Evolutionary conservation across 2,329 filamentous ascomycete species (phyloP).

Genomic region (Colletotrichum sublineola): DNA sequence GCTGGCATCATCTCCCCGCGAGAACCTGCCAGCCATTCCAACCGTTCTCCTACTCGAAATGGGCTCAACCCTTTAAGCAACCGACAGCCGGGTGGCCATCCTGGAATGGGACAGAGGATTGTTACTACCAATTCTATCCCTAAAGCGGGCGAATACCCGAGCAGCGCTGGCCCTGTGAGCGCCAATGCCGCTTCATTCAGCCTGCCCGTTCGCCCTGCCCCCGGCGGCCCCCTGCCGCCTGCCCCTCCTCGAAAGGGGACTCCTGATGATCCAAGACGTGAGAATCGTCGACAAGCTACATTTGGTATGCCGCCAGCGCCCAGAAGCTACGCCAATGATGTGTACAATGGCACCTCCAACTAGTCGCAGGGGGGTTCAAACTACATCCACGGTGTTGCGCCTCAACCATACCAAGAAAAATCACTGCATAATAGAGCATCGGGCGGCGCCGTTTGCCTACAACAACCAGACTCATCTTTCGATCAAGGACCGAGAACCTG

Average conservation of each 20-base stretch:
- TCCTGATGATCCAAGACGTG: constrained; percentile 65
- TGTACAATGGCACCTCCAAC: constrained; percentile 43
- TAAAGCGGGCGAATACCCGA: constrained; percentile 57
- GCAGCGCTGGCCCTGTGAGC: constrained; percentile 56
- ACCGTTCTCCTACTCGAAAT: constrained; percentile 66
- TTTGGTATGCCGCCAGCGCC: constrained; percentile 64
- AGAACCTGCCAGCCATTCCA: constrained; percentile 61
- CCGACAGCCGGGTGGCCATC: constrained; percentile 56
- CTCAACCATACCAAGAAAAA: constrained; percentile 7
- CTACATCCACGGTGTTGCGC: constrained; percentile 19
- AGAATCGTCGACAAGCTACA: constrained; percentile 66
- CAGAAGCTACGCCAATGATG: constrained; percentile 45
- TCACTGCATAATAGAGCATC: constrained; percentile 21
- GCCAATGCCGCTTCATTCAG: constrained; percentile 67
- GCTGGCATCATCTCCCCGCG: constrained; percentile 67
- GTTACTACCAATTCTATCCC: constrained; percentile 67
- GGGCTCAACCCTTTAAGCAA: constrained; percentile 62
- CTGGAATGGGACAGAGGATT: constrained; percentile 67
- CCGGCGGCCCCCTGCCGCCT: constrained; percentile 70
- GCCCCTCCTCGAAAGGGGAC: constrained; percentile 71
- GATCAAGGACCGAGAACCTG: constrained; percentile 25
- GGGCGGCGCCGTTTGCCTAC: constrained; percentile 18
- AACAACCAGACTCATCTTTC: constrained; percentile 15
- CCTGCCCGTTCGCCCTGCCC: constrained; percentile 74
- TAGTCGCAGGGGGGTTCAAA: constrained; percentile 34